Evolutionary conservation across 129 eudicot genomes (phyloP), one percentile per base, ranked within the genome.

Genomic region (Chrysanthemum seticuspe): DNA sequence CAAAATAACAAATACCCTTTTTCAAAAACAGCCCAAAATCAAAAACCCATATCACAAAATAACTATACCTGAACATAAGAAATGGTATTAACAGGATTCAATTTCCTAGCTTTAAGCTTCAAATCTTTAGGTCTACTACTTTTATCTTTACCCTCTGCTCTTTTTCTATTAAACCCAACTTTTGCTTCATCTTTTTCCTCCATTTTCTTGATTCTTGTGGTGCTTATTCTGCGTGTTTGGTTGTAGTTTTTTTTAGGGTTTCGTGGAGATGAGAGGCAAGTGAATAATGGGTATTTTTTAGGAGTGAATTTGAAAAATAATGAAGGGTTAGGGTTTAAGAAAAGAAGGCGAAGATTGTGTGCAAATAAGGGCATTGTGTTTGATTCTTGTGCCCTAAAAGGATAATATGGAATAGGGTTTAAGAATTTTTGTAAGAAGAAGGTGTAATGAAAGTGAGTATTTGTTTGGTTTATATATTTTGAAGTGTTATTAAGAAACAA

Each of bases 41-140:
- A 27, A 27, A 3, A 27, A 27, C 29, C 29, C 3, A 27, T 27
- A 27, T 27, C 29, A 27, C 29, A 27, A 27, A 27, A 40, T 40
- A n/a, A n/a, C n/a, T n/a, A n/a, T n/a, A 90, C 97, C 97, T 91
- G 97, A 62, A 89, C 92, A 78, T 89, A 89, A 19, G 83, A 84
- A 48, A 81, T 84, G 50, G 95, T 93, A 83, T 84, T 92, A 25
- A 79, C 83, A 79, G 92, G 92, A 73, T 93, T 87, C 3, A 89
- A 84, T 52, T 73, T 87, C 40, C 96, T 75, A 58, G 74, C 87
- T 82, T 86, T 88, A 19, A 81, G 61, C 12, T 85, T 89, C 53
- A 93, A 79, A 23, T 68, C 79, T 79, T 84, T 93, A 1, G 92
- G 92, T 65, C 71, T 74, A 27, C 80, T 84, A 75, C 76, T 78